Evolutionary conservation across 495 filamentous ascomycete species (phyloP).

Genomic region (Xylaria cubensis): DNA sequence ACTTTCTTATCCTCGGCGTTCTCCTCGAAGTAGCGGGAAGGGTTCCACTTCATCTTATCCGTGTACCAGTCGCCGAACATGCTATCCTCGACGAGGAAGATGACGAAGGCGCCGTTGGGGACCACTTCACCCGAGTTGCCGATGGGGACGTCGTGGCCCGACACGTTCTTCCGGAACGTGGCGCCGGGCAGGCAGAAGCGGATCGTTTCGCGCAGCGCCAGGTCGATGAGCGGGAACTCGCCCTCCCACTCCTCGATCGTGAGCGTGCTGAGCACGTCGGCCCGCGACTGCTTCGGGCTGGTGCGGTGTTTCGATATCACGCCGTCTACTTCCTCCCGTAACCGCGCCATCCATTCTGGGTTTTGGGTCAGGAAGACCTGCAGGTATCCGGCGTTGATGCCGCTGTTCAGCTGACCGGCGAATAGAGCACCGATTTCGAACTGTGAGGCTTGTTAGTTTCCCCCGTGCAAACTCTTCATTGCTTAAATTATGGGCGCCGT

Average conservation of each 20-base stretch:
- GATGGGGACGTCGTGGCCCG: slow-evolving; percentile 44
- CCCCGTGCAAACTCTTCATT: neutral
- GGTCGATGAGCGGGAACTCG: slow-evolving; percentile 53
- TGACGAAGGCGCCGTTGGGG: slow-evolving; percentile 48
- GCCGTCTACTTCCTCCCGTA: slow-evolving; percentile 48
- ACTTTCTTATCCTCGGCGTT: slow-evolving; percentile 53
- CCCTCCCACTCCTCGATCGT: slow-evolving; percentile 53
- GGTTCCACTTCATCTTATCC: slow-evolving; percentile 52
- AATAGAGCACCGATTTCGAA: slow-evolving; percentile 50
- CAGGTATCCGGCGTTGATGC: slow-evolving; percentile 52
- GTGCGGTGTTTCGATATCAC: slow-evolving; percentile 45
- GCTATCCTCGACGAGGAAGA: slow-evolving; percentile 43
- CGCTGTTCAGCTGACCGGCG: slow-evolving; percentile 49
- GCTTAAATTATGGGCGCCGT: neutral
- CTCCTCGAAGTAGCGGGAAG: slow-evolving; percentile 49
- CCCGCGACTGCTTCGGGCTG: slow-evolving; percentile 39
- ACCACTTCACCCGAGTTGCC: slow-evolving; percentile 50
- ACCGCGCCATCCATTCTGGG: slow-evolving; percentile 48
- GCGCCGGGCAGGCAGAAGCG: slow-evolving; percentile 43
- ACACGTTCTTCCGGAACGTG: slow-evolving; percentile 47
- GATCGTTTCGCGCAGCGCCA: slow-evolving; percentile 54
- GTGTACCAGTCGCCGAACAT: slow-evolving; percentile 52
- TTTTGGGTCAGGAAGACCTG: slow-evolving; percentile 47
- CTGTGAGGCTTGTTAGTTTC: slow-evolving; percentile 24
- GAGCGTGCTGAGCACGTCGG: slow-evolving; percentile 47